These are phyloP conservation scores for Blumeriella jaapii DNA, from an alignment of 2,329 filamentous ascomycete genomes.

Conservation along the genomic window DNA sequence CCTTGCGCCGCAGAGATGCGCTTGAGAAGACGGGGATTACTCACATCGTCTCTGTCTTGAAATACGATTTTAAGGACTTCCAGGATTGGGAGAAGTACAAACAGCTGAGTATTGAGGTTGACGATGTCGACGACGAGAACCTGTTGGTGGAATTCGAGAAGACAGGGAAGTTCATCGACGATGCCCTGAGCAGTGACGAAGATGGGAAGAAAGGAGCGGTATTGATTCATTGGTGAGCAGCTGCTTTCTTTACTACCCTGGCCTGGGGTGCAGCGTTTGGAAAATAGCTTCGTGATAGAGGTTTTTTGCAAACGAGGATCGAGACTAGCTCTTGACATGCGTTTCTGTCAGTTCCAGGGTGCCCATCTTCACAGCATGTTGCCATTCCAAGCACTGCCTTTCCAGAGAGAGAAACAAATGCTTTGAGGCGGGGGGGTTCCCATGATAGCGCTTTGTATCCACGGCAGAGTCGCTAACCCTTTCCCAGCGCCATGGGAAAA, in stretches of 20 bases:
- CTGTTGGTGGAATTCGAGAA: constrained; percentile 68
- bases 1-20: constrained; percentile 58
- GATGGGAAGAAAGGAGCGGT: constrained; percentile 41
- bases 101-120: constrained; percentile 71
- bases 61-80: constrained; percentile 47
- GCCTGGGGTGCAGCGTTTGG: background rate
- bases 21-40: constrained; percentile 68
- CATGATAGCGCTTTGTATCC: no score
- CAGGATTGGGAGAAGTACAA: constrained; percentile 47
- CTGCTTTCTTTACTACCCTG: background rate
- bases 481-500: constrained; percentile 78
- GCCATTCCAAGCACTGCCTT: background rate
- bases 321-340: no score
- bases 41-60: constrained; percentile 77
- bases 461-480: constrained; percentile 8
- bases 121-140: constrained; percentile 86
- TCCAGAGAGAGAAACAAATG: background rate
- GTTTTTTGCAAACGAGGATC: no score
- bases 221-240: constrained; percentile 58
- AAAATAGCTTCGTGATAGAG: background rate
- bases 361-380: background rate
- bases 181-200: constrained; percentile 51
- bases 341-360: background rate
- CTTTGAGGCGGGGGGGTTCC: no score
- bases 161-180: constrained; percentile 73